A percentile compares a stretch with the other conserved stretches of the same genome.
Evolutionary conservation across 495 filamentous ascomycete species (phyloP).

Genomic region (Margaritispora aquatica): DNA sequence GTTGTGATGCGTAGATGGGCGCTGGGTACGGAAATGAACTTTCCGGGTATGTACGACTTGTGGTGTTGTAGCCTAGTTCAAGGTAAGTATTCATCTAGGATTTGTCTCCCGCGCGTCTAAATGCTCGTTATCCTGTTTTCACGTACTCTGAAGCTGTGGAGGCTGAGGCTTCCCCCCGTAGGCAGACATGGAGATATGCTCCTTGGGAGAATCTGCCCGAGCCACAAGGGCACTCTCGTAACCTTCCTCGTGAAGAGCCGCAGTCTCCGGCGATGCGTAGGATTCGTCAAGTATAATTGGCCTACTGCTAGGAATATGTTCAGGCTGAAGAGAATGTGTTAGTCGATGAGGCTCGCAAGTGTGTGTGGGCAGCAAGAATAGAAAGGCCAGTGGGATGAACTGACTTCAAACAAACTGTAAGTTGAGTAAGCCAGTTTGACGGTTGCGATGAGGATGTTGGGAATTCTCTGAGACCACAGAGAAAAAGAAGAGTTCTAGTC

Average conservation of each 20-base stretch:
- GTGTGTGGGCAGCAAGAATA: neutral
- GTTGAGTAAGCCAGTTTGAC: constrained; percentile 28
- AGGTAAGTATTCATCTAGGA: constrained; percentile 19
- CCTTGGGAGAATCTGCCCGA: constrained; percentile 31
- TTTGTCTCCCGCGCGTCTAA: too few species aligned
- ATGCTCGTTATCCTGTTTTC: too few species aligned
- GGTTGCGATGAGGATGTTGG: constrained; percentile 10
- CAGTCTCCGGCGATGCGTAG: constrained; percentile 27
- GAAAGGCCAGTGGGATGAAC: neutral
- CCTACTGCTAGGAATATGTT: constrained; percentile 17
- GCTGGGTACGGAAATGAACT: constrained; percentile 25
- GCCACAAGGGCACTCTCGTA: constrained; percentile 37
- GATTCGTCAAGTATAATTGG: constrained; percentile 32
- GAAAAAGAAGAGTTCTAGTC: neutral
- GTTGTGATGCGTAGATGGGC: constrained; percentile 21
- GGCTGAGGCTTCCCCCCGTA: constrained; percentile 42
- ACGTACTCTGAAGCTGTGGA: constrained; percentile 39
- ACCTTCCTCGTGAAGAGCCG: constrained; percentile 28
- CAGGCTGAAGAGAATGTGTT: constrained; percentile 23
- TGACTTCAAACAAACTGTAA: constrained; percentile 23
- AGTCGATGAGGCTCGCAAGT: constrained; percentile 2
- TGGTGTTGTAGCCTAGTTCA: constrained; percentile 35
- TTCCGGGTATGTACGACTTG: constrained; percentile 27
- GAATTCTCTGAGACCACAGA: neutral
- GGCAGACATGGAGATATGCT: constrained; percentile 46